phyloP scores from a whole-genome alignment of 768 basidiomycete species.

The Rubroboletus pulcherrimus region DNA sequence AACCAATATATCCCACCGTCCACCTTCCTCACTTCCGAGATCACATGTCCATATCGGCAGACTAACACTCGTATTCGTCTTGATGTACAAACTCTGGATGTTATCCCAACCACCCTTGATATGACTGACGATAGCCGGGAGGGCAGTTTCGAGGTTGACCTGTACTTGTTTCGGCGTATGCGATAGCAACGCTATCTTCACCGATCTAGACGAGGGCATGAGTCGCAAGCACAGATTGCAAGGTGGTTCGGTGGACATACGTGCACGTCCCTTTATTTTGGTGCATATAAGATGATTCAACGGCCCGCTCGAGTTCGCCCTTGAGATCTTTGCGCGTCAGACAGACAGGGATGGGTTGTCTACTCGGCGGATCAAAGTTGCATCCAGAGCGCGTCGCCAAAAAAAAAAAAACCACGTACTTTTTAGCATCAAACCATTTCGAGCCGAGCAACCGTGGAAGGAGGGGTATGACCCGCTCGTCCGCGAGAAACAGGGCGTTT shows the following conservation, averaged over 20 bases:
- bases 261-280: constrained; percentile 91
- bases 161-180: constrained; percentile 72
- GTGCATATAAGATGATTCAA: constrained; percentile 94
- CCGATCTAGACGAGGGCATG: constrained; percentile 47
- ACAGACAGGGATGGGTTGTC: constrained; percentile 95
- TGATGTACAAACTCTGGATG: constrained; percentile 83
- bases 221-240: neutral
- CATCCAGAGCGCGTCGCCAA: neutral
- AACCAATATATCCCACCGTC: constrained; percentile 30
- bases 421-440: constrained; percentile 93
- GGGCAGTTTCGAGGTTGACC: constrained; percentile 71
- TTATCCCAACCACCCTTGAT: constrained; percentile 88
- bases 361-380: constrained; percentile 29
- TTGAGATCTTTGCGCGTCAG: constrained; percentile 88
- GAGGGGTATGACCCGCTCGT: constrained; percentile 84
- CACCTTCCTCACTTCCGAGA: constrained; percentile 47
- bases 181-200: constrained; percentile 76
- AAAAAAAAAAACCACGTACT: constrained; percentile 48
- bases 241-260: constrained; percentile 44
- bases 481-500: constrained; percentile 89
- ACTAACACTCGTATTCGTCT: constrained; percentile 78
- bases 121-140: constrained; percentile 67
- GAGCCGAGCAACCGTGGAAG: constrained; percentile 84
- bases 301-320: constrained; percentile 85
- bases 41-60: constrained; percentile 90